These are phyloP conservation scores for Aspergillus viridinutans DNA, from an alignment of 2,329 filamentous ascomycete genomes.

Conservation along the genomic window DNA sequence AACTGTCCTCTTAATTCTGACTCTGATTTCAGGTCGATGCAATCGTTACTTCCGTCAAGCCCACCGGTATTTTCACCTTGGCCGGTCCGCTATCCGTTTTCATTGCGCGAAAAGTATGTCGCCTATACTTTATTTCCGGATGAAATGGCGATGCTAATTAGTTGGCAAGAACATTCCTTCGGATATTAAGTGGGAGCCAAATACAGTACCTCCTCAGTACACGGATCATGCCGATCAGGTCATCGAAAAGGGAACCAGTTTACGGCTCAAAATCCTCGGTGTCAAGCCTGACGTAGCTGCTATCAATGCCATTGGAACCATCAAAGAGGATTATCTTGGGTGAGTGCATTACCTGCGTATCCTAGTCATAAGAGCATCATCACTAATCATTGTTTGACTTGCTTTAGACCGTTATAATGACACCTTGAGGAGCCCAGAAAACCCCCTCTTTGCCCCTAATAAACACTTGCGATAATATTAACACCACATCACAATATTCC, in stretches of 20 bases:
- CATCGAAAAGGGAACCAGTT: conserved; percentile 88
- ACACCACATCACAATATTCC: neutral
- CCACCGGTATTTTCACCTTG: conserved; percentile 70
- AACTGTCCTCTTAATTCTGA: conserved; percentile 22
- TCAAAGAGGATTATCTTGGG: conserved; percentile 68
- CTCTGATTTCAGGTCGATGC: conserved; percentile 70
- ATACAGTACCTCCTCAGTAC: conserved; percentile 93
- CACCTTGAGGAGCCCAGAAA: conserved; percentile 17
- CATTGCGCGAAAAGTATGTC: conserved; percentile 65
- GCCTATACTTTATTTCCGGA: conserved; percentile 7
- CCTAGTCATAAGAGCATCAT: neutral
- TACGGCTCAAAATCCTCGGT: conserved; percentile 91
- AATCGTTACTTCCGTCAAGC: conserved; percentile 85
- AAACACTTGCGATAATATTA: conserved; percentile 13
- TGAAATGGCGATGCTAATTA: conserved; percentile 12
- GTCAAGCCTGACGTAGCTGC: conserved; percentile 88
- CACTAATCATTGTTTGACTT: conserved; percentile 11
- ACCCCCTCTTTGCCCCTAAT: conserved; percentile 16
- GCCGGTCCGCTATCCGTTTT: conserved; percentile 48
- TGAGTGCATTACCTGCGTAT: conserved; percentile 21
- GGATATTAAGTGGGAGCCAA: conserved; percentile 91
- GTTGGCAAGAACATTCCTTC: conserved; percentile 61
- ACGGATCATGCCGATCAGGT: conserved; percentile 92
- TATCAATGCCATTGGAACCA: conserved; percentile 96
- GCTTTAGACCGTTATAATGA: conserved; percentile 28